Base-by-base conservation (phyloP, 106 monocot genomes). In the Posidonia australis region DNA sequence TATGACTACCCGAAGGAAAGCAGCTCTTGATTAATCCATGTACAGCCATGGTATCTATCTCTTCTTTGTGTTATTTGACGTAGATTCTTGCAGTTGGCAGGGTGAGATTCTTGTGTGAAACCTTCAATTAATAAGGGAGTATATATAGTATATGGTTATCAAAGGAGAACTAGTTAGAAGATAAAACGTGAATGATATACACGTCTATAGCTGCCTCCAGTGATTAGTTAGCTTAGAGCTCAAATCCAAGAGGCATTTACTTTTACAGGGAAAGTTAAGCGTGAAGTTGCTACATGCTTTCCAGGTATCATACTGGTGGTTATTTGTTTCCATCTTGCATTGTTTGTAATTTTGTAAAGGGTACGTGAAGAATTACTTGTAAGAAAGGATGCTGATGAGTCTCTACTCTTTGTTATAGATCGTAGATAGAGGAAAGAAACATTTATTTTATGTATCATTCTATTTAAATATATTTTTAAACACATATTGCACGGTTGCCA, bases 11-110 rank as follows among this genome's bases (percentile, higher is more conserved):
- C 54, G 75, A 44, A 51, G 43, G 22, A 74, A 74, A 75, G 61
- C 67, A 49, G 75, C 75, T 43, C 47, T 75, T 9, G 75, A 75
- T 60, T 75, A 67, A 46, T 23, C 10, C 10, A 23, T 4, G 20
- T 5, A 18, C 36, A 36, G 36, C 7, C 36, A 7, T 36, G 36
- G 36, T 25, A 3, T 3, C 7, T 55, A 12, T 49, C 49, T 14
- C 3, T 49, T 1, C 5, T 5, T 1, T 19, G 5, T 0, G 13
- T 19, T 14, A 17, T n/a, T n/a, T 49, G 49, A 14, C 13, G 49
- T 49, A 49, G 49, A 49, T 49, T 49, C 4, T 49, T 17, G 49
- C 13, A 3, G 16, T 49, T 0, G 18, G 13, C 13, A 17, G 3
- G 10, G 13, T 17, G 13, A 17, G 13, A 49, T 14, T 17, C n/a